Conservation (phyloP, 805 yeast species). For the Kluyveromyces aestuarii region DNA sequence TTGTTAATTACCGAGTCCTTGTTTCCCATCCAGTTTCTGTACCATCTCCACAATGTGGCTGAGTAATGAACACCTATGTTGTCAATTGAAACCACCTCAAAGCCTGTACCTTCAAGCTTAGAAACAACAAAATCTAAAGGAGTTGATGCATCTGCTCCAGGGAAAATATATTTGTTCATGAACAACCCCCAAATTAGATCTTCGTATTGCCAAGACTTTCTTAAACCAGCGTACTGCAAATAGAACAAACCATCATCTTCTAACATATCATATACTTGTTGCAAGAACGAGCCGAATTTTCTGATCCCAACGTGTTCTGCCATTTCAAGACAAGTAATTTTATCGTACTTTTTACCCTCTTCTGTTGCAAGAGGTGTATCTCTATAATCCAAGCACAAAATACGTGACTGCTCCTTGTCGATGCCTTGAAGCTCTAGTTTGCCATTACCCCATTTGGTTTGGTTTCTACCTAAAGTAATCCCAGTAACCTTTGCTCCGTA, state of each 20-base stretch:
- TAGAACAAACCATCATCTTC: conserved; percentile 87
- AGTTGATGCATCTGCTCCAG: conserved; percentile 95
- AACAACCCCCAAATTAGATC: conserved; percentile 90
- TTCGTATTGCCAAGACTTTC: conserved; percentile 92
- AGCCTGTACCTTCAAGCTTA: conserved; percentile 72
- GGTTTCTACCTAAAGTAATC: conserved; percentile 82
- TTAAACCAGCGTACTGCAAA: conserved; percentile 82
- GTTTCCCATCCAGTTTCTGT: conserved; percentile 86
- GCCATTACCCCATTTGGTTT: conserved; percentile 80
- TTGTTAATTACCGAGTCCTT: conserved; percentile 64
- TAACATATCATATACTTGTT: conserved; percentile 76
- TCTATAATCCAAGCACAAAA: conserved; percentile 81
- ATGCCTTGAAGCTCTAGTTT: conserved; percentile 64
- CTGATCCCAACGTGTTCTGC: conserved; percentile 94
- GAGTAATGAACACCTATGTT: conserved; percentile 91
- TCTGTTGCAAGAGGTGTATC: conserved; percentile 71
- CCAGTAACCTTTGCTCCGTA: conserved; percentile 86
- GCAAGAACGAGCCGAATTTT: conserved; percentile 64
- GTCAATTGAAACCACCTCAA: conserved; percentile 75
- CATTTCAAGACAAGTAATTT: conserved; percentile 89
- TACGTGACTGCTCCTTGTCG: conserved; percentile 56
- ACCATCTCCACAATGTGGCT: conserved; percentile 89
- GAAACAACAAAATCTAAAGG: conserved; percentile 79
- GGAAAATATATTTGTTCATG: conserved; percentile 94
- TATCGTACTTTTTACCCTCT: conserved; percentile 46